Evolutionary conservation across 345 rosid species (phyloP).

Genomic region (Corchorus capsularis): DNA sequence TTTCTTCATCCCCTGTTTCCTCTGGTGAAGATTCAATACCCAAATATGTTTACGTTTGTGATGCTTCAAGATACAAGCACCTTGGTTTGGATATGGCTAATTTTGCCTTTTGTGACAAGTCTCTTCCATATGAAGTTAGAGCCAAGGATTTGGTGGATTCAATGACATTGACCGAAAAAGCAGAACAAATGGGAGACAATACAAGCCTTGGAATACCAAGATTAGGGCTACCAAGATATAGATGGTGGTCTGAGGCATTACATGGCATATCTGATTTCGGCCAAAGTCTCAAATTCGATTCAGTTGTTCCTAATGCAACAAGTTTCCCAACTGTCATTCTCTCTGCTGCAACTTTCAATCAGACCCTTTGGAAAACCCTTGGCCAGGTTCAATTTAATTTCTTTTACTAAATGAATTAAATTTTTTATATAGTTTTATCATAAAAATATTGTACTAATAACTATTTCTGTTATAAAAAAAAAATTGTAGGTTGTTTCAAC

Average conservation of each 20-base stretch:
- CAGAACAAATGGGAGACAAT: slow-evolving; percentile 27
- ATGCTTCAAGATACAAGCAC: too few species aligned
- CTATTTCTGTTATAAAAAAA: too few species aligned
- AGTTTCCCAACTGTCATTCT: slow-evolving; percentile 50
- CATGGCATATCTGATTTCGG: slow-evolving; percentile 49
- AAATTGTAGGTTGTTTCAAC: slow-evolving; percentile 23
- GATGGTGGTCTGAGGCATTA: slow-evolving; percentile 58
- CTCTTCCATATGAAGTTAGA: slow-evolving; percentile 32
- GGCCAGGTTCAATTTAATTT: slow-evolving; percentile 36
- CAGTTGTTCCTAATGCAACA: slow-evolving; percentile 37
- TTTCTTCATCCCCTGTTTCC: too few species aligned
- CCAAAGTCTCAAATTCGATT: slow-evolving; percentile 33
- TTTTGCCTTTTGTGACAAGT: slow-evolving; percentile 30
- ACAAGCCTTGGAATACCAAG: slow-evolving; percentile 31
- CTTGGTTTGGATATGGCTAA: too few species aligned
- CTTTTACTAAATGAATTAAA: too few species aligned
- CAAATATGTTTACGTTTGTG: too few species aligned
- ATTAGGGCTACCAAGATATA: slow-evolving; percentile 40
- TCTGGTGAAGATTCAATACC: too few species aligned
- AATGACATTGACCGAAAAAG: slow-evolving; percentile 41
- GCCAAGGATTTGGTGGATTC: slow-evolving; percentile 38
- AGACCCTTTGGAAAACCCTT: slow-evolving; percentile 40
- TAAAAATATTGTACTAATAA: too few species aligned
- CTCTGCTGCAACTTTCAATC: slow-evolving; percentile 39
- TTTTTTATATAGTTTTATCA: too few species aligned